Conservation (phyloP, 805 yeast genomes). For the Cyberlindnera subsufficiens region DNA sequence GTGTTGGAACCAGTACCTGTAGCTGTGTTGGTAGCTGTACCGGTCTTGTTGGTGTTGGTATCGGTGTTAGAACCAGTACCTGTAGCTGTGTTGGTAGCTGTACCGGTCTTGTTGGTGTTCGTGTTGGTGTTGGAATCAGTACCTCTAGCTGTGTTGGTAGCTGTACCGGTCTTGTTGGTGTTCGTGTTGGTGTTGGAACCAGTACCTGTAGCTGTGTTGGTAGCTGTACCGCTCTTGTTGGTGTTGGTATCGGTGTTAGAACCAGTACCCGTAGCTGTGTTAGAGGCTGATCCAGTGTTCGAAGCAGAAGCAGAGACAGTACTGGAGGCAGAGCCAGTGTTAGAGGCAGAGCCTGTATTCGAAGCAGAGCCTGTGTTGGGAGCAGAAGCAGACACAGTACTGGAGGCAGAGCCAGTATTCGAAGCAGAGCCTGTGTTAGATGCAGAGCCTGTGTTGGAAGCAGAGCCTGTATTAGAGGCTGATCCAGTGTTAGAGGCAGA, state of each 20-base stretch:
- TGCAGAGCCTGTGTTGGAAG: background rate
- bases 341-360: slow-evolving; percentile 8
- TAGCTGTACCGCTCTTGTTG: too few species aligned
- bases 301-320: slow-evolving; percentile 11
- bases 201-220: background rate
- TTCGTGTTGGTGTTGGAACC: background rate
- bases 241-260: background rate
- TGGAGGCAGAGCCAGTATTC: too few species aligned
- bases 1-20: background rate
- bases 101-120: background rate
- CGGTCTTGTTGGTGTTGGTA: background rate
- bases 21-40: background rate
- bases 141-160: background rate
- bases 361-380: too few species aligned
- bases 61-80: too few species aligned
- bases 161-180: background rate
- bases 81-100: background rate
- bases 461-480: too few species aligned
- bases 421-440: background rate
- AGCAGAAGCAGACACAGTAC: too few species aligned
- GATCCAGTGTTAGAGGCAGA: background rate
- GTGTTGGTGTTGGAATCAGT: background rate
- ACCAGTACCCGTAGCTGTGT: background rate
- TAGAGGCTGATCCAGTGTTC: background rate
- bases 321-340: slow-evolving; percentile 2